Conservation (phyloP, 1,139 yeast genomes). For the Kodamaea sp. region DNA sequence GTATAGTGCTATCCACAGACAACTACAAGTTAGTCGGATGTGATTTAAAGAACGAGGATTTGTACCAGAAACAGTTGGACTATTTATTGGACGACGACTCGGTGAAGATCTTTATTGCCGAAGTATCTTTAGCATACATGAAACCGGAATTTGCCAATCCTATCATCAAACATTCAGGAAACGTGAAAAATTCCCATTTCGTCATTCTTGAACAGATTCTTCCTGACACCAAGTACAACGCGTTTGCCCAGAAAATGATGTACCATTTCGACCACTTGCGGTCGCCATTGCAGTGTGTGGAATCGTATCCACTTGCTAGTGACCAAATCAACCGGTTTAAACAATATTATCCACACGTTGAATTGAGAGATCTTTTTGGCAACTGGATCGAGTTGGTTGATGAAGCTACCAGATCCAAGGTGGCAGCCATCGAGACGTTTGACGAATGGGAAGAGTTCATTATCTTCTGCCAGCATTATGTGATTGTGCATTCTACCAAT, state of each 20-base stretch:
- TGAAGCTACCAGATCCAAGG: conserved; percentile 37
- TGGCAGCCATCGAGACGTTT: conserved; percentile 62
- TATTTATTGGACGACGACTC: conserved; percentile 26
- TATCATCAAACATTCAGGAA: conserved; percentile 50
- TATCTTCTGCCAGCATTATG: conserved; percentile 75
- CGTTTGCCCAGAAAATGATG: conserved; percentile 76
- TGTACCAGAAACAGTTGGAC: conserved; percentile 41
- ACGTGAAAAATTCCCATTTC: conserved; percentile 57
- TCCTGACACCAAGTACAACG: conserved; percentile 62
- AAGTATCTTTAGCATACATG: conserved; percentile 84
- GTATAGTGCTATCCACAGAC: conserved; percentile 40
- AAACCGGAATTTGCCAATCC: conserved; percentile 65
- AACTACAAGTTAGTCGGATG: conserved; percentile 69
- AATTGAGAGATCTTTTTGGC: conserved; percentile 55
- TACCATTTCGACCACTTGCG: conserved; percentile 66
- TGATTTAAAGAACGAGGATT: conserved; percentile 54
- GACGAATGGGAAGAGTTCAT: conserved; percentile 87
- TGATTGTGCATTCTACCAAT: conserved; percentile 66
- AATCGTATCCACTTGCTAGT: conserved; percentile 52
- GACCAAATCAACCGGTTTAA: conserved; percentile 55
- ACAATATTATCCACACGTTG: conserved; percentile 45
- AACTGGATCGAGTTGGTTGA: conserved; percentile 56
- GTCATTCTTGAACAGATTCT: conserved; percentile 70
- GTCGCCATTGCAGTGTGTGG: conserved; percentile 71
- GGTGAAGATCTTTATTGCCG: conserved; percentile 68